phyloP scores from a whole-genome alignment of 352 stramenopile genomes.

The Pythium oligandrum region DNA sequence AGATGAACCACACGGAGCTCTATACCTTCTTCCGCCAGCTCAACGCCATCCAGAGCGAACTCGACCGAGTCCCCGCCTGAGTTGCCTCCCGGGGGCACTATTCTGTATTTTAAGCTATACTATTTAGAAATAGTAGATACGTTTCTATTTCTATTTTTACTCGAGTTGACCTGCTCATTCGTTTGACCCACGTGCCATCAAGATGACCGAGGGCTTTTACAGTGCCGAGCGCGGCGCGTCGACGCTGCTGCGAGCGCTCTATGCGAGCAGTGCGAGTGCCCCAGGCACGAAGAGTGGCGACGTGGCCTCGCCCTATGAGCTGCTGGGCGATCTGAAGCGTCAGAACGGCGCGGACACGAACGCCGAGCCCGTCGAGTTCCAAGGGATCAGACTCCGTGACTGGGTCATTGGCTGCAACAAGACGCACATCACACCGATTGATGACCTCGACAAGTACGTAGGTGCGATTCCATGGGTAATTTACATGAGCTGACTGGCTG shows the following conservation, averaged over 20 bases:
- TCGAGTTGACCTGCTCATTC: no score
- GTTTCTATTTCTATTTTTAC: no score
- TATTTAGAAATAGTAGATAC: no score
- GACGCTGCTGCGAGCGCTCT: constrained; percentile 44
- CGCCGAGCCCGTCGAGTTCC: constrained; percentile 61
- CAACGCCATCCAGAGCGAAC: constrained; percentile 45
- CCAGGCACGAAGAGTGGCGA: background rate
- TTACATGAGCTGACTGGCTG: background rate
- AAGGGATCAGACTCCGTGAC: constrained; percentile 51
- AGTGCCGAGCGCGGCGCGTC: constrained; percentile 36
- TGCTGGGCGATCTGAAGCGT: constrained; percentile 45
- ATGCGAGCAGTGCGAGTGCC: constrained; percentile 15
- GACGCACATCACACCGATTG: constrained; percentile 76
- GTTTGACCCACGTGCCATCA: no score
- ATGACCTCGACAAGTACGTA: constrained; percentile 59
- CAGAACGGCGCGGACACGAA: constrained; percentile 32
- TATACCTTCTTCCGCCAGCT: constrained; percentile 54
- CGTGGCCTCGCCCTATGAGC: constrained; percentile 21
- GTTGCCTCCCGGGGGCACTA: background rate
- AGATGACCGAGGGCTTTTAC: constrained; percentile 39
- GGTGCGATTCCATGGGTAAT: background rate
- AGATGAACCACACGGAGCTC: constrained; percentile 54
- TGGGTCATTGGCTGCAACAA: constrained; percentile 80
- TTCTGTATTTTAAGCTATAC: no score
- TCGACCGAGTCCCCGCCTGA: constrained; percentile 22